Evolutionary conservation across 2,329 filamentous ascomycete species (phyloP).

Genomic region (Monilinia vaccinii-corymbosi): DNA sequence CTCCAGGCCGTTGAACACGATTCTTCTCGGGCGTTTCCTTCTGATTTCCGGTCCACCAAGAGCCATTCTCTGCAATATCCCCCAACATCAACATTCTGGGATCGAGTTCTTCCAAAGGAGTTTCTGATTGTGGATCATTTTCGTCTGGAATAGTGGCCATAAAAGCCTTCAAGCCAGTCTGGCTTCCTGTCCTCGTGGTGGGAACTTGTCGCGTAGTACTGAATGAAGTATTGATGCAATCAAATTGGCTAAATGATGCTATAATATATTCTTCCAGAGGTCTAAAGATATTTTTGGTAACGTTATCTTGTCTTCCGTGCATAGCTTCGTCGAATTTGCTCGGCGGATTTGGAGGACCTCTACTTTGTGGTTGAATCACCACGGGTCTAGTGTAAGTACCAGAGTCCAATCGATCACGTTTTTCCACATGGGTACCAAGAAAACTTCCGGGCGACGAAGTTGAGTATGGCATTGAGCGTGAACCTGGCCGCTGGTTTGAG

Average conservation of each 20-base stretch:
- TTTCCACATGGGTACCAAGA: conserved; percentile 14
- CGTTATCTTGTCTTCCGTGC: conserved; percentile 31
- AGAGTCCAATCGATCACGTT: conserved; percentile 2
- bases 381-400: background rate
- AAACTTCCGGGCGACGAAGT: conserved; percentile 23
- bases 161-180: conserved; percentile 16
- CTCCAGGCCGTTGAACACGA: conserved; percentile 25
- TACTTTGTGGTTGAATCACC: background rate
- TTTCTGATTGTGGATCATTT: conserved; percentile 25
- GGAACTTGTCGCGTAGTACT: conserved; percentile 38
- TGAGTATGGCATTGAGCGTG: conserved; percentile 18
- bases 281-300: conserved; percentile 56
- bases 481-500: background rate
- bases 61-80: conserved; percentile 70
- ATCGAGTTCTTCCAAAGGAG: conserved; percentile 52
- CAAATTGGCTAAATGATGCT: conserved; percentile 56
- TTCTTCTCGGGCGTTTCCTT: conserved; percentile 30
- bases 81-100: conserved; percentile 66
- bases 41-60: conserved; percentile 65
- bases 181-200: conserved; percentile 25
- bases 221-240: conserved; percentile 73
- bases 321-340: conserved; percentile 1
- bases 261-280: conserved; percentile 70
- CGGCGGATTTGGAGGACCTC: conserved; percentile 1
- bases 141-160: conserved; percentile 25